Percentiles rank a stretch among this genome's conserved stretches.
Conservation (phyloP, 2,329 filamentous ascomycete species). For the Pestalotiopsis sp. region DNA sequence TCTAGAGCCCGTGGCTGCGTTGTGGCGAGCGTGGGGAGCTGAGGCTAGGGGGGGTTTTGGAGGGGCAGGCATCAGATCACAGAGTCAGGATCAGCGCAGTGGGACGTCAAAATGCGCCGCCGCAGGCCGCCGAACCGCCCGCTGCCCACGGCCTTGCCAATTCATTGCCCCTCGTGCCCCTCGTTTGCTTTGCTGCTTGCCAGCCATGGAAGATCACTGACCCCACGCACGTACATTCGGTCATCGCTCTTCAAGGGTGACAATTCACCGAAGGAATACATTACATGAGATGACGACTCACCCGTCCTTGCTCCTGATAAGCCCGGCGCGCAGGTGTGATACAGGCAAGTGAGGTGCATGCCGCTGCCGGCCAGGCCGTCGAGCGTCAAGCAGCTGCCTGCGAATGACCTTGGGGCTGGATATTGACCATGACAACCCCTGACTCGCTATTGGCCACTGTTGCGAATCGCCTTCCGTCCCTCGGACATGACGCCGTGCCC, state of each 20-base stretch:
- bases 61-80: not conserved
- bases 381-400: not conserved
- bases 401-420: not conserved
- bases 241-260: not conserved
- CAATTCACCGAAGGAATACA: not conserved
- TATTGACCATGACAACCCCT: not conserved
- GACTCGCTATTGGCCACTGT: constrained; percentile 1
- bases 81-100: not conserved
- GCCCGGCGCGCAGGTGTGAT: not conserved
- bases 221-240: not conserved
- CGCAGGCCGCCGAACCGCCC: not conserved
- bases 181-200: not conserved
- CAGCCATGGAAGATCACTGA: not conserved
- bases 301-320: not conserved
- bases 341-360: not conserved
- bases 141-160: not conserved
- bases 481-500: constrained; percentile 8
- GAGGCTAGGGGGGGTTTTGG: not conserved
- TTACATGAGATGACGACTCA: not conserved
- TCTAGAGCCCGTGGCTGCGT: not conserved
- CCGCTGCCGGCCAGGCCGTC: not conserved
- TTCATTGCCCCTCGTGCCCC: not conserved
- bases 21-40: not conserved
- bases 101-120: not conserved
- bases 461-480: constrained; percentile 6